Percentiles rank a stretch among this genome's conserved stretches.
These are phyloP conservation scores for Polyporus arcularius DNA, from an alignment of 768 basidiomycete genomes.

Conservation along the genomic window DNA sequence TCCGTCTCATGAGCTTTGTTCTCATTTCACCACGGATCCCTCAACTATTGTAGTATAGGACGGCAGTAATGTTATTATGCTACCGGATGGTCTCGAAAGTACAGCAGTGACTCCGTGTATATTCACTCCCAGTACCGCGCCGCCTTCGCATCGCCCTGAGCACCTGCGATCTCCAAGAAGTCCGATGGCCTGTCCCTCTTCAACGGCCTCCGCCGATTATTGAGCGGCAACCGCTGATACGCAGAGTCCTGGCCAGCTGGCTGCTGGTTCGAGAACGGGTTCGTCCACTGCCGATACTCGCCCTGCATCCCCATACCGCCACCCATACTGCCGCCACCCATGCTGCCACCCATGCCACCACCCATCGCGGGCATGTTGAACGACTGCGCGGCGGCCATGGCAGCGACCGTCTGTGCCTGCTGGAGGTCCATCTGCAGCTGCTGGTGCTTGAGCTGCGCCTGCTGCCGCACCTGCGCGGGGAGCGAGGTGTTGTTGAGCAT, in stretches of 20 bases:
- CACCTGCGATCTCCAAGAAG: constrained; percentile 70
- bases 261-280: constrained; percentile 64
- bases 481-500: constrained; percentile 81
- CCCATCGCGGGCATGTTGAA: constrained; percentile 38
- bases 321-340: constrained; percentile 38
- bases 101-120: not conserved
- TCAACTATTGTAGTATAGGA: not conserved
- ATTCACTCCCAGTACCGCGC: constrained; percentile 76
- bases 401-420: constrained; percentile 74
- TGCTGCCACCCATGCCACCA: constrained; percentile 48
- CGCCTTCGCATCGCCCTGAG: constrained; percentile 60
- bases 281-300: constrained; percentile 48
- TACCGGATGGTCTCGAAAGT: not conserved
- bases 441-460: constrained; percentile 82
- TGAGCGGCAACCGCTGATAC: constrained; percentile 83
- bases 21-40: too few species aligned
- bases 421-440: constrained; percentile 78
- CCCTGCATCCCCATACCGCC: constrained; percentile 24
- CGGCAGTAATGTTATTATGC: not conserved
- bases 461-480: constrained; percentile 70
- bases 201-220: constrained; percentile 68
- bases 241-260: constrained; percentile 74
- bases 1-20: not conserved
- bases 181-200: constrained; percentile 85
- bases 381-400: constrained; percentile 48